Evolutionary conservation across 2,329 filamentous ascomycete genomes (phyloP).

Genomic region (Leptographium radiaticola): DNA sequence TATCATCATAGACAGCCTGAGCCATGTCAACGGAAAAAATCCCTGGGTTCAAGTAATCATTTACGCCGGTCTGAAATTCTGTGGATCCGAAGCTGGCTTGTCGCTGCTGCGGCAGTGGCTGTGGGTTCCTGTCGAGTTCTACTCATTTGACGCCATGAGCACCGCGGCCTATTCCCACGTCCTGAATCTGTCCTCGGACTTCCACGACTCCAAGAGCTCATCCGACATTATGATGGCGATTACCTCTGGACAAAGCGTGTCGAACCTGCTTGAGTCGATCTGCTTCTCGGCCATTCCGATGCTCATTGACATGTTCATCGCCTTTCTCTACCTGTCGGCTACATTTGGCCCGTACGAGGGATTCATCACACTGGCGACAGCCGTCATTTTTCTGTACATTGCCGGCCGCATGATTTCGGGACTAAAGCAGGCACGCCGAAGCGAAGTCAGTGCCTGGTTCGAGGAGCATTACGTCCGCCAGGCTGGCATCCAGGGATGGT

Average conservation of each 20-base stretch:
- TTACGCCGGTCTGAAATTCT: slow-evolving; percentile 37
- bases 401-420: slow-evolving; percentile 37
- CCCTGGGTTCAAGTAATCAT: slow-evolving; percentile 39
- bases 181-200: slow-evolving; percentile 47
- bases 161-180: slow-evolving; percentile 45
- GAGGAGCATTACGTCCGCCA: slow-evolving; percentile 42
- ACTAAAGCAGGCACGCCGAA: slow-evolving; percentile 35
- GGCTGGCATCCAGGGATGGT: slow-evolving; percentile 44
- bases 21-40: slow-evolving; percentile 30
- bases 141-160: slow-evolving; percentile 39
- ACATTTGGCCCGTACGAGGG: slow-evolving; percentile 49
- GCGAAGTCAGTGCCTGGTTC: slow-evolving; percentile 38
- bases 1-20: slow-evolving; percentile 60
- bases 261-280: slow-evolving; percentile 43
- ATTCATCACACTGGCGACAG: slow-evolving; percentile 46
- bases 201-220: slow-evolving; percentile 47
- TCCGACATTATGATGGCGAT: slow-evolving; percentile 46
- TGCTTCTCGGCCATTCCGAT: slow-evolving; percentile 46
- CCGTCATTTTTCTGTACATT: slow-evolving; percentile 41
- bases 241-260: slow-evolving; percentile 37
- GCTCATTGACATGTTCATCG: slow-evolving; percentile 45
- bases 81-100: slow-evolving; percentile 41
- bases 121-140: slow-evolving; percentile 45
- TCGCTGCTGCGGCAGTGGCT: slow-evolving; percentile 40
- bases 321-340: slow-evolving; percentile 45